Conservation (phyloP, 306 rosid species). For the Fagus sylvatica region DNA sequence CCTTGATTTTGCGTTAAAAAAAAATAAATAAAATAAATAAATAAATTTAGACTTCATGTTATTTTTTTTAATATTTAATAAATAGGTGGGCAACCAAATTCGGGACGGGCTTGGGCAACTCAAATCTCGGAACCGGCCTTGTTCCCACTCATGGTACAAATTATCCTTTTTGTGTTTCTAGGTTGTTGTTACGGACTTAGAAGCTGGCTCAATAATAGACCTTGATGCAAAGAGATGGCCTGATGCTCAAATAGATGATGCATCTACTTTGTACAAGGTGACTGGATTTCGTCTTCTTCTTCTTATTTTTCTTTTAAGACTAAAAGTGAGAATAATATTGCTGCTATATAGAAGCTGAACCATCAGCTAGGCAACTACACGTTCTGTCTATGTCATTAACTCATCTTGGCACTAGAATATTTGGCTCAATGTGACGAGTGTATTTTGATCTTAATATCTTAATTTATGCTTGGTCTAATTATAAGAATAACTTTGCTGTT, state of each 20-base stretch:
- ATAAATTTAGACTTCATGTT: too few species aligned
- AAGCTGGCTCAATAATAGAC: slow-evolving; percentile 60
- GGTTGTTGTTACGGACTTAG: slow-evolving; percentile 89
- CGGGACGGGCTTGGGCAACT: too few species aligned
- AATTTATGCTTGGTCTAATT: not conserved
- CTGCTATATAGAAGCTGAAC: not conserved
- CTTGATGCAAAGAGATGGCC: slow-evolving; percentile 92
- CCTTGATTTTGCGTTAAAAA: too few species aligned
- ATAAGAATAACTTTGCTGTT: not conserved
- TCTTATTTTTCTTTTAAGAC: not conserved
- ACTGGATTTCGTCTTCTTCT: slow-evolving; percentile 9
- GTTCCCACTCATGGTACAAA: not conserved
- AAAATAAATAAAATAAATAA: too few species aligned
- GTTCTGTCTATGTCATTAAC: not conserved
- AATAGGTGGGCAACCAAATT: too few species aligned
- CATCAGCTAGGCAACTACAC: not conserved
- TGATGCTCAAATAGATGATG: slow-evolving; percentile 74
- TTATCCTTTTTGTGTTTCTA: slow-evolving; percentile 30
- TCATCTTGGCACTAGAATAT: not conserved
- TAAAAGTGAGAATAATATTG: not conserved
- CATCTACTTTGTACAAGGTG: slow-evolving; percentile 84
- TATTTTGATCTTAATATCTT: not conserved
- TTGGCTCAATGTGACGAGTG: not conserved
- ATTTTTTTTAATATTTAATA: too few species aligned
- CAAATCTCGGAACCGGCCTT: too few species aligned